Base-by-base conservation (phyloP, 2,329 filamentous ascomycete species). In the Penicillium nordicum region DNA sequence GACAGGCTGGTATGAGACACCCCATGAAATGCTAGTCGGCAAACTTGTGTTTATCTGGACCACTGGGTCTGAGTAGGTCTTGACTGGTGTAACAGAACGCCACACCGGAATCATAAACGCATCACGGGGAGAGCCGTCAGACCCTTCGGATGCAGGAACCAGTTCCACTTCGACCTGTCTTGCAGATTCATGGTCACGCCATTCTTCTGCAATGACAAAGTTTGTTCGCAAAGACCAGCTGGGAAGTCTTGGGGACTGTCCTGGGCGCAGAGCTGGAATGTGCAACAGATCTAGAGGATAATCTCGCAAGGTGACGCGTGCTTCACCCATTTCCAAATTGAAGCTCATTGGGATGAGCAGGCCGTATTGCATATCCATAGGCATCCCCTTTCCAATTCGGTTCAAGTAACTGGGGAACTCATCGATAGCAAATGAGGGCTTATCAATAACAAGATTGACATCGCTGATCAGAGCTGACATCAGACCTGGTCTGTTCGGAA, bases 161-260 rank as follows among this genome's bases (percentile, higher is more conserved):
- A 99, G 88, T 57, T 94, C 86, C 14, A 99, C 89, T 57, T 85
- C 83, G 50, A 95, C 88, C 64, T 89, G 84, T 36, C 93, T 84
- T 2, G 87, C 89, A 3, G 92, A 96, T 70, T 93, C 86, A 14
- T 84, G 75, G 21, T 91, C 89, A 58, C 92, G 84, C 65, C 87
- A 96, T 71, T 99, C 95, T 75, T 99, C 94, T 0, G 92, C 95
- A 59, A 99, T 88, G 5, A 99, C 92, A 70, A 99, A 97, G 68
- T 99, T 90, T 1, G 92, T 89, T 63, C 86, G 88, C 51, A 99
- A 78, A 0, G 89, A 91, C 70, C 96, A 84, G 49, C 92, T 88
- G n/a, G 90, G 87, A 32, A 92, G 75, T 54, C 89, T 85, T 5
- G 88, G 84, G 1, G 92, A 90, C 70, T 97, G 93, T 0, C 87